Evolutionary conservation across 2,329 filamentous ascomycete species (phyloP).

Genomic region (Colletotrichum zoysiae): DNA sequence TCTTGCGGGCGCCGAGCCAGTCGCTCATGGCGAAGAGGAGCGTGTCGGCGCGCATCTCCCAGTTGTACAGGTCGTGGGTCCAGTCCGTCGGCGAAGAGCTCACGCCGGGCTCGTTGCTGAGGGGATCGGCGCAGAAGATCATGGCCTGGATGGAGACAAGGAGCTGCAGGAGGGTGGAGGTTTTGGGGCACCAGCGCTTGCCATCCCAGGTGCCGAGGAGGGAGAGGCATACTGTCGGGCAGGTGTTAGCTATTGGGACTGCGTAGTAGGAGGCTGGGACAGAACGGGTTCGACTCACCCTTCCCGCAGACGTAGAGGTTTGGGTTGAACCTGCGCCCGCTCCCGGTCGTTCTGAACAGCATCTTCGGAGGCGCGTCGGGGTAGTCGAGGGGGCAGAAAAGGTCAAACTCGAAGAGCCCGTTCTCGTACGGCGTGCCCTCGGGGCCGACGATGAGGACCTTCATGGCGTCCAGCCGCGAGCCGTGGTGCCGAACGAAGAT

Average conservation of each 20-base stretch:
- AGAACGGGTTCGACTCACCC: conserved; percentile 49
- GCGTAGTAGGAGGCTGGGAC: neutral
- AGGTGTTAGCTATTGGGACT: conserved; percentile 22
- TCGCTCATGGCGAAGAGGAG: conserved; percentile 48
- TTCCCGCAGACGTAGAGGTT: conserved; percentile 64
- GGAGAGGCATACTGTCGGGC: conserved; percentile 59
- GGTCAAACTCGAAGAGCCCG: conserved; percentile 67
- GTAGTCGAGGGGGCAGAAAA: conserved; percentile 58
- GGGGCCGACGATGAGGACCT: conserved; percentile 63
- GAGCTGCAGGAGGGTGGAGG: conserved; percentile 64
- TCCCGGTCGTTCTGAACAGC: conserved; percentile 55
- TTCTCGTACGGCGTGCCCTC: conserved; percentile 64
- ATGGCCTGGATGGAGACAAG: conserved; percentile 69
- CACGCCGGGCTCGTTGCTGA: conserved; percentile 66
- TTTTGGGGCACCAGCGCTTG: conserved; percentile 57
- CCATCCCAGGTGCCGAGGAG: conserved; percentile 64
- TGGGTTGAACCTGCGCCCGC: conserved; percentile 57
- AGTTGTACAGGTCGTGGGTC: conserved; percentile 49
- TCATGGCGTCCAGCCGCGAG: conserved; percentile 63
- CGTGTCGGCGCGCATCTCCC: conserved; percentile 46
- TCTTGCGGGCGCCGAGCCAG: conserved; percentile 45
- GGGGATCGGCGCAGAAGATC: conserved; percentile 67
- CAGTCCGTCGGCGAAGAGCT: conserved; percentile 43
- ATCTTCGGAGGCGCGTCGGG: conserved; percentile 57
- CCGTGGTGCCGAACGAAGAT: conserved; percentile 63